A percentile compares a stretch with the other conserved stretches of the same genome.
phyloP scores from a whole-genome alignment of 768 basidiomycete species.

The Lentinula guzmanii region DNA sequence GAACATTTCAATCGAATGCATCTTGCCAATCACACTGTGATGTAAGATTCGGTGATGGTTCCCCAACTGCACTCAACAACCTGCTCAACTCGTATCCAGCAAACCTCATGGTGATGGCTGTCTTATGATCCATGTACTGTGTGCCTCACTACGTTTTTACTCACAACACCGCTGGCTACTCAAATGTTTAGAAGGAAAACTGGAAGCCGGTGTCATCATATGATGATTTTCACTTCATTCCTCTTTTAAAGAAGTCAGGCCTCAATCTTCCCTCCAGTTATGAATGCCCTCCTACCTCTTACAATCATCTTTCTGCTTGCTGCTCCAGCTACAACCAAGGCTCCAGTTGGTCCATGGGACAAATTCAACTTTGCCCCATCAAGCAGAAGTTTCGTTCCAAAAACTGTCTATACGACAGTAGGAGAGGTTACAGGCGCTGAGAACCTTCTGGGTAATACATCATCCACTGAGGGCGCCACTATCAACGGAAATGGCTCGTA shows the following conservation, averaged over 20 bases:
- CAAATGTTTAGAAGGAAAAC: neutral
- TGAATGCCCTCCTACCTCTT: neutral
- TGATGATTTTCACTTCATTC: neutral
- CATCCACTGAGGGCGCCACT: slow-evolving; percentile 15
- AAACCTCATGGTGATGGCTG: neutral
- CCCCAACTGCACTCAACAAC: too few relatives aligned
- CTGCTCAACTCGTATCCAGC: too few relatives aligned
- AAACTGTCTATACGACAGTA: slow-evolving; percentile 16
- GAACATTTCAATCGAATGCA: too few relatives aligned
- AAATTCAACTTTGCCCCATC: slow-evolving; percentile 34
- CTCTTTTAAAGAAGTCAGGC: neutral
- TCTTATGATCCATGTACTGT: neutral
- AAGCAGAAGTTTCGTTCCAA: slow-evolving; percentile 24
- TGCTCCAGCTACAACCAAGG: slow-evolving; percentile 12
- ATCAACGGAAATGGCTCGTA: slow-evolving; percentile 24
- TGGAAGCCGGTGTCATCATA: neutral
- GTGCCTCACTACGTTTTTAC: neutral
- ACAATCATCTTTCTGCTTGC: neutral
- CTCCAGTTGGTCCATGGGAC: slow-evolving; percentile 38
- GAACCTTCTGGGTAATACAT: slow-evolving; percentile 17
- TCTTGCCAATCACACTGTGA: too few relatives aligned
- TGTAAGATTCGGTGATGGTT: too few relatives aligned
- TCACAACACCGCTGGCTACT: neutral
- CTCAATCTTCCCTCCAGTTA: neutral
- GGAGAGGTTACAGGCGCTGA: slow-evolving; percentile 21